phyloP scores from a whole-genome alignment of 192 early-diverging fungal species.

The Glomus cerebriforme region DNA sequence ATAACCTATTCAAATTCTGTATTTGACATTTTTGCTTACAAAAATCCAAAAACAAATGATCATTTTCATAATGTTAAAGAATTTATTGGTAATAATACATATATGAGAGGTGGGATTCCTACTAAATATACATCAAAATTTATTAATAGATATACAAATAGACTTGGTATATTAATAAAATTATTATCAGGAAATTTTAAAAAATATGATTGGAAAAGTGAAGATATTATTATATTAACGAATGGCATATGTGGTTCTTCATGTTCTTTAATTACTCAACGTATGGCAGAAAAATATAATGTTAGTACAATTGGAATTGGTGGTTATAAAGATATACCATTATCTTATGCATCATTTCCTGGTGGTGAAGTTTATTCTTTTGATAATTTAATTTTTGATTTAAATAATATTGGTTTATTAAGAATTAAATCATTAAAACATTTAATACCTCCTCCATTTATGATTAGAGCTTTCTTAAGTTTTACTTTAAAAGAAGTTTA shows the following conservation, averaged over 20 bases:
- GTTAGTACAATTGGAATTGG: constrained; percentile 36
- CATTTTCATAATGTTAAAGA: not conserved
- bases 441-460: not conserved
- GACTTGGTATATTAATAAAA: not conserved
- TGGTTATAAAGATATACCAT: constrained; percentile 35
- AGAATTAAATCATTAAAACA: not conserved
- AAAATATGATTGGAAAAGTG: not conserved
- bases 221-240: constrained; percentile 35
- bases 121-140: not conserved
- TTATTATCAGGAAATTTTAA: not conserved
- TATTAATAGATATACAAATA: not conserved
- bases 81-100: constrained; percentile 7
- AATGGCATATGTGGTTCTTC: constrained; percentile 44
- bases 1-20: not conserved
- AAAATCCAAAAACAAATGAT: not conserved
- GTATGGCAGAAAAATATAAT: constrained; percentile 36
- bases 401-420: not conserved
- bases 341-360: constrained; percentile 40
- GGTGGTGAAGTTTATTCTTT: constrained; percentile 5
- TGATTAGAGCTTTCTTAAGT: not conserved
- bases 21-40: not conserved
- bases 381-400: not conserved
- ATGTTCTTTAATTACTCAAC: constrained; percentile 36
- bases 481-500: not conserved
- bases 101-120: not conserved